These are phyloP conservation scores for Cicer bijugum DNA, from an alignment of 306 rosid species.

Conservation along the genomic window DNA sequence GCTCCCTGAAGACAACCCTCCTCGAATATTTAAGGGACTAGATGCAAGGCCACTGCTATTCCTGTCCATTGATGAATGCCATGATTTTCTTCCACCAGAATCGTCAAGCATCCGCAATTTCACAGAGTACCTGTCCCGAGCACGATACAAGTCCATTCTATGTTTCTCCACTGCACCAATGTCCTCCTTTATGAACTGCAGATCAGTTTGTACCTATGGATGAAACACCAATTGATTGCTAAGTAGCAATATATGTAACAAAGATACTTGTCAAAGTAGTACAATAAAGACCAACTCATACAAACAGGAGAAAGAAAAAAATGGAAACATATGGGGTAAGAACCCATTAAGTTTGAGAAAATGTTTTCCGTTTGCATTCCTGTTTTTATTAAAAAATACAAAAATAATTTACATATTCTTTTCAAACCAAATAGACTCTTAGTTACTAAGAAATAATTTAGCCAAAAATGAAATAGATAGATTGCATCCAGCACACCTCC, in stretches of 20 bases:
- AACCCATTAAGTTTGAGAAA: not conserved
- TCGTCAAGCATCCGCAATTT: slow-evolving; percentile 78
- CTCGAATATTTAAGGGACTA: slow-evolving; percentile 61
- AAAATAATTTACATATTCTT: not conserved
- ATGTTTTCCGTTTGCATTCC: not conserved
- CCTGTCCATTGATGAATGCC: slow-evolving; percentile 72
- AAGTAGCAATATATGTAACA: slow-evolving; percentile 28
- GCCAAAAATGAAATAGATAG: slow-evolving; percentile 9
- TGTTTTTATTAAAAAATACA: not conserved
- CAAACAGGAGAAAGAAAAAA: slow-evolving; percentile 26
- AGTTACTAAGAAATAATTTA: slow-evolving; percentile 28
- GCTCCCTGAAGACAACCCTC: slow-evolving; percentile 68
- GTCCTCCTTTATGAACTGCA: slow-evolving; percentile 90
- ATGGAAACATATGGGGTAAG: not conserved
- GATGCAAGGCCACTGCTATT: slow-evolving; percentile 57
- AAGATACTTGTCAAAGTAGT: slow-evolving; percentile 15
- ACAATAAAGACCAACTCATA: slow-evolving; percentile 29
- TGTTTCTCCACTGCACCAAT: slow-evolving; percentile 84
- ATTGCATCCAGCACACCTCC: slow-evolving; percentile 63
- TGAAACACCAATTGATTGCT: slow-evolving; percentile 34
- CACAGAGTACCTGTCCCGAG: slow-evolving; percentile 70
- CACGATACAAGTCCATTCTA: slow-evolving; percentile 77
- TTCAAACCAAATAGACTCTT: not conserved
- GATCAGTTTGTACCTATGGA: slow-evolving; percentile 86
- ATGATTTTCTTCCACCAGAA: slow-evolving; percentile 68